Base-by-base conservation (phyloP, 129 eudicot species). In the Chrysanthemum lavandulifolium region DNA sequence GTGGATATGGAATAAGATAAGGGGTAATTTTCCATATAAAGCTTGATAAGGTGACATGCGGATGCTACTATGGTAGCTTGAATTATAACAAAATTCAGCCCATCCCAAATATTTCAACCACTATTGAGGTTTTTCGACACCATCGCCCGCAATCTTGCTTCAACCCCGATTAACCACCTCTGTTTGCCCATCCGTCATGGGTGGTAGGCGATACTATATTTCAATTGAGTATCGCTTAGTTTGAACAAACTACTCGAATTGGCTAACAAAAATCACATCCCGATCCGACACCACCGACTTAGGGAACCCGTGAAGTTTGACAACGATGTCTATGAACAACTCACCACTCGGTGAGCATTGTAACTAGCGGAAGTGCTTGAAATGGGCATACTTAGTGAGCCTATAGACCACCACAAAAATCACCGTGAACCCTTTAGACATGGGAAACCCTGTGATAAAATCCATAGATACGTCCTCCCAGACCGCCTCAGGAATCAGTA, bases 391-490 rank as follows among this genome's bases (percentile, higher is more conserved):
- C n/a, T 60, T 60, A 23, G 65, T 60, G 13, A 62, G 45, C 49
- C 67, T 13, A 62, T 62, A 21, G 16, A 62, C 65, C 65, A 59
- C 65, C 65, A 59, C 40, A 19, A 59, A 18, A 23, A 59, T 21
- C 65, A 21, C 65, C 6, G 36, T 18, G 36, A 59, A 14, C 23
- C 23, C 25, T 13, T 55, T 55, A 55, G 60, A 55, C 19, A 55
- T 55, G 19, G 60, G 23, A n/a, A 18, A 59, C 40, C 65, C 65
- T 14, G 5, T 21, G 36, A 59, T 60, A 59, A 59, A 59, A 59
- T 59, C 65, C 40, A 59, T 59, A 9, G 33, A 18, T 18, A 59
- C n/a, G 1, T 55, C 60, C 21, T 55, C 60, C 60, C 60, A 55
- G 0, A 55, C 60, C 25, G 19, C 19, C 60, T 55, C 9, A 15